A percentile compares a stretch with the other conserved stretches of the same genome.
Evolutionary conservation across 2,329 filamentous ascomycete genomes (phyloP).

Genomic region (Thelonectria rubi): DNA sequence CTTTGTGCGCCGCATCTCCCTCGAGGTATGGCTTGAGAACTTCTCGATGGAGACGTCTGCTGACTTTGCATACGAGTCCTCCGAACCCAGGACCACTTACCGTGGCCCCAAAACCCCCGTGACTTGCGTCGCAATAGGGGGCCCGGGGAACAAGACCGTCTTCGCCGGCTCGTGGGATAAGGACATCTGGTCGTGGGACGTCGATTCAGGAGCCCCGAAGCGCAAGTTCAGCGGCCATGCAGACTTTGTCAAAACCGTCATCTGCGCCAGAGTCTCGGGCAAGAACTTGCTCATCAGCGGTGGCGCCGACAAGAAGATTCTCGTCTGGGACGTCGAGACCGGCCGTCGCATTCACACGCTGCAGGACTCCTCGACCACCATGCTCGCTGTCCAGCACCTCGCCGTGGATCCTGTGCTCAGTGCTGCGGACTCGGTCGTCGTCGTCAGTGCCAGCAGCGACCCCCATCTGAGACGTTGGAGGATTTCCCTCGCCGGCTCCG

Average conservation of each 20-base stretch:
- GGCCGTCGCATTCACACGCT: constrained; percentile 77
- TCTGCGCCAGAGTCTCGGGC: constrained; percentile 67
- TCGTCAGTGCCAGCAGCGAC: constrained; percentile 85
- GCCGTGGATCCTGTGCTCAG: constrained; percentile 74
- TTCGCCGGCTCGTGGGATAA: constrained; percentile 98
- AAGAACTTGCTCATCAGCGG: constrained; percentile 76
- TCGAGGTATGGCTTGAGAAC: constrained; percentile 67
- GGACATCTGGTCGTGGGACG: constrained; percentile 84
- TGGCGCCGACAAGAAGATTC: constrained; percentile 79
- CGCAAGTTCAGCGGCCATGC: constrained; percentile 77
- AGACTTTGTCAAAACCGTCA: constrained; percentile 90
- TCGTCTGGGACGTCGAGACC: constrained; percentile 81
- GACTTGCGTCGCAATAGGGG: constrained; percentile 76
- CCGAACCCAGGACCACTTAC: constrained; percentile 58
- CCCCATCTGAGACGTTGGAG: constrained; percentile 82
- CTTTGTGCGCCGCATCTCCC: constrained; percentile 74
- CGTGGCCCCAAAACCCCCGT: constrained; percentile 82
- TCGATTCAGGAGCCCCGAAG: constrained; percentile 62
- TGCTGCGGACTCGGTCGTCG: constrained; percentile 57
- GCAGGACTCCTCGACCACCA: constrained; percentile 74
- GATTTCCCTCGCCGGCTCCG: constrained; percentile 61
- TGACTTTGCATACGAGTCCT: constrained; percentile 38
- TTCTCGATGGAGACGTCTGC: not conserved
- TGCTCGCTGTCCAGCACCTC: constrained; percentile 84
- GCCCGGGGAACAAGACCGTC: constrained; percentile 64